phyloP scores from a whole-genome alignment of 2,329 filamentous ascomycete genomes.

The Aspergillus tubingensis region DNA sequence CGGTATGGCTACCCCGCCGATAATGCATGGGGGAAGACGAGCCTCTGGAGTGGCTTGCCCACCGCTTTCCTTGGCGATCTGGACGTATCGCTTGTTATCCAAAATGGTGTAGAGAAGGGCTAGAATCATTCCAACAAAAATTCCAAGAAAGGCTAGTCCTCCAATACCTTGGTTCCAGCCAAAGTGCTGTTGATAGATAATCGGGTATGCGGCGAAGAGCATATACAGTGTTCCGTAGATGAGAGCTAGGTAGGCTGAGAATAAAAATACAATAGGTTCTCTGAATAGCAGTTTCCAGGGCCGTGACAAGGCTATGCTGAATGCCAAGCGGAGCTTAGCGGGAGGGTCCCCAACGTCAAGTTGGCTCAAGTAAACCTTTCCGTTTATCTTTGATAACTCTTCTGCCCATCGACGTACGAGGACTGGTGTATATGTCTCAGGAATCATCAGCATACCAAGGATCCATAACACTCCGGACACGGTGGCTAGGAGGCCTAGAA shows the following conservation, averaged over 20 bases:
- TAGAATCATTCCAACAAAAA: slow-evolving; percentile 41
- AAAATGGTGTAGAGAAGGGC: slow-evolving; percentile 42
- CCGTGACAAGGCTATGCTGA: slow-evolving; percentile 51
- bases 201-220: slow-evolving; percentile 22
- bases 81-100: slow-evolving; percentile 39
- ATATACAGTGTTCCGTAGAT: slow-evolving; percentile 22
- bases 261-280: slow-evolving; percentile 54
- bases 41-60: slow-evolving; percentile 54
- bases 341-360: slow-evolving; percentile 39
- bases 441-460: slow-evolving; percentile 31
- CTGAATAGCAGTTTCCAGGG: slow-evolving; percentile 52
- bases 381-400: slow-evolving; percentile 51
- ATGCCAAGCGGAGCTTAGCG: slow-evolving; percentile 44
- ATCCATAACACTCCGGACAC: slow-evolving; percentile 63
- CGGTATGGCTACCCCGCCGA: slow-evolving; percentile 54
- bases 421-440: slow-evolving; percentile 51
- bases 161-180: slow-evolving; percentile 49
- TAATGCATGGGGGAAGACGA: slow-evolving; percentile 52
- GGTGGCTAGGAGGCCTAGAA: slow-evolving; percentile 64
- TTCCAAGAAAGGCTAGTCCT: slow-evolving; percentile 50
- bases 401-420: slow-evolving; percentile 54
- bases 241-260: slow-evolving; percentile 45
- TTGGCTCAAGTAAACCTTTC: slow-evolving; percentile 50
- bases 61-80: slow-evolving; percentile 15
- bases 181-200: slow-evolving; percentile 19